Conservation (phyloP, 768 basidiomycete species). For the Tylopilus plumbeoviolaceoides region DNA sequence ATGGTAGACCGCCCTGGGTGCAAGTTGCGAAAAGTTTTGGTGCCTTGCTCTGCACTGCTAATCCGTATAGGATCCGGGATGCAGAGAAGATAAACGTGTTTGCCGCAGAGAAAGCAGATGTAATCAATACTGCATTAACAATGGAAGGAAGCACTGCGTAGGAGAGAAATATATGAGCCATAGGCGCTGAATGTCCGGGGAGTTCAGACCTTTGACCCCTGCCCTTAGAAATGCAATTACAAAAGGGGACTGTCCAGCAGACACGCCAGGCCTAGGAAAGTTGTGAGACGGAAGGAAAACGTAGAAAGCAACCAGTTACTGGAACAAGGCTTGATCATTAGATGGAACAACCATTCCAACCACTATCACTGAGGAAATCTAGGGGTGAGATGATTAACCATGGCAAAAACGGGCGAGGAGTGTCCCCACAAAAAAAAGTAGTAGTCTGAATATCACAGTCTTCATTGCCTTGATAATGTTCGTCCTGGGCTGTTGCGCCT, state of each 20-base stretch:
- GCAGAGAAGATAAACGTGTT: constrained; percentile 45
- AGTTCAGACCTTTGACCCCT: constrained; percentile 53
- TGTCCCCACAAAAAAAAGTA: constrained; percentile 28
- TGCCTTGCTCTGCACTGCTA: constrained; percentile 48
- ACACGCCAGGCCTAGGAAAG: constrained; percentile 4
- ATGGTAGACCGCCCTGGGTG: constrained; percentile 49
- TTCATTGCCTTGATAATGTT: constrained; percentile 75
- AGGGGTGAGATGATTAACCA: not conserved
- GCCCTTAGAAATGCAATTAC: constrained; percentile 76
- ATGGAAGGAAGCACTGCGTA: constrained; percentile 57
- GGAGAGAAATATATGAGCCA: not conserved
- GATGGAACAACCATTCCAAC: constrained; percentile 79
- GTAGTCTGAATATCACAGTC: constrained; percentile 76
- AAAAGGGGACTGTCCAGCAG: constrained; percentile 76
- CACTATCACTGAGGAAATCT: constrained; percentile 37
- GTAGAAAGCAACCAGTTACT: constrained; percentile 17
- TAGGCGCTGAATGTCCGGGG: not conserved
- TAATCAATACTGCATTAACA: constrained; percentile 70
- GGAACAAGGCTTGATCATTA: constrained; percentile 51
- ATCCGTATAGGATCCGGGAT: constrained; percentile 41
- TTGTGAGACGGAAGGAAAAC: not conserved
- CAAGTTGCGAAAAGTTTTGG: constrained; percentile 46
- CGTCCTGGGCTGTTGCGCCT: constrained; percentile 72
- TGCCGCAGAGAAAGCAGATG: constrained; percentile 71
- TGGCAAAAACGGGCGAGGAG: not conserved